Evolutionary conservation across 192 early-diverging fungal species (phyloP).

Genomic region (Phlyctochytrium planicorne): DNA sequence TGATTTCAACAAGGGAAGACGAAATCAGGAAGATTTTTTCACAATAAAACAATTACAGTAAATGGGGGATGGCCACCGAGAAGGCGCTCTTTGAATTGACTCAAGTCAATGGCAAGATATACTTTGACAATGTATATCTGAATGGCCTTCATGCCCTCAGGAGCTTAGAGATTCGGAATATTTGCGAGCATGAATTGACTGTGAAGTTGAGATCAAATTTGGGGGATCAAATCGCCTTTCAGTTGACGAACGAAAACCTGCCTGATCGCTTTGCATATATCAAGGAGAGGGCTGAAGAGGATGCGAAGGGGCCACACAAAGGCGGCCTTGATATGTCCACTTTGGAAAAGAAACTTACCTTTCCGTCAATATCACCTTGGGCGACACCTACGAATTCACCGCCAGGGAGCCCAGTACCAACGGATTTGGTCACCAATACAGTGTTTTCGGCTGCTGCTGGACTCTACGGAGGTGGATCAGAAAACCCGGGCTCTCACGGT

Average conservation of each 20-base stretch:
- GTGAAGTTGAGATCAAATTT: slow-evolving; percentile 81
- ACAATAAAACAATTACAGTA: too few relatives aligned
- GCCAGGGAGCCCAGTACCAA: not conserved
- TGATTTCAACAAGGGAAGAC: slow-evolving; percentile 47
- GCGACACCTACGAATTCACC: not conserved
- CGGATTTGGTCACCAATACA: slow-evolving; percentile 59
- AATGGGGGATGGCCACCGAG: too few relatives aligned
- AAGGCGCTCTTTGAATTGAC: not conserved
- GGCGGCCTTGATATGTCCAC: not conserved
- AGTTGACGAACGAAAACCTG: slow-evolving; percentile 79
- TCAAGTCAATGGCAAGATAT: not conserved
- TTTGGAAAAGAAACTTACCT: not conserved
- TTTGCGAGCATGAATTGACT: slow-evolving; percentile 51
- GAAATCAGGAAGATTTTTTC: slow-evolving; percentile 66
- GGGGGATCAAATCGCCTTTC: slow-evolving; percentile 77
- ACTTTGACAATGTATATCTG: slow-evolving; percentile 75
- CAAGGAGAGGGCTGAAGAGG: not conserved
- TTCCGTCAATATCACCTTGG: not conserved
- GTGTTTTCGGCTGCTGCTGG: slow-evolving; percentile 58
- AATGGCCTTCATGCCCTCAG: slow-evolving; percentile 80
- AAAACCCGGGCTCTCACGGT: slow-evolving; percentile 18
- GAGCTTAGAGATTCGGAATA: slow-evolving; percentile 71
- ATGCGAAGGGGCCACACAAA: too few relatives aligned
- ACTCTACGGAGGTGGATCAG: slow-evolving; percentile 29
- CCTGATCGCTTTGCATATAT: not conserved